Conservation (phyloP, 495 filamentous ascomycete species). For the Cryomyces antarcticus region DNA sequence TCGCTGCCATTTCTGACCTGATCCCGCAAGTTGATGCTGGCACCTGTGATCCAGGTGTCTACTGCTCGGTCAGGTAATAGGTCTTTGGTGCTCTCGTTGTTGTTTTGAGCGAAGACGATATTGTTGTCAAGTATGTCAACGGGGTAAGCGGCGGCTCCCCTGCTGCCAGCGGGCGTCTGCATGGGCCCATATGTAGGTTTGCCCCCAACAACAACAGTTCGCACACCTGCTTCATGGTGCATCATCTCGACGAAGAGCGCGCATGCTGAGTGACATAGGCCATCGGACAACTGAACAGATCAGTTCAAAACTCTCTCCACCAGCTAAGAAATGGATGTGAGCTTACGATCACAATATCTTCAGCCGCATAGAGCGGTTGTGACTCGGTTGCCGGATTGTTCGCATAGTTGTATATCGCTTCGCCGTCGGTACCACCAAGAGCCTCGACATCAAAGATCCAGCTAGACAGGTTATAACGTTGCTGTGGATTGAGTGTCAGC, state of each 20-base stretch:
- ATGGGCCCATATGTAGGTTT: slow-evolving; percentile 17
- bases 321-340: background rate
- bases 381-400: too few relatives aligned
- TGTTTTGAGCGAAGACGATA: background rate
- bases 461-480: slow-evolving; percentile 27
- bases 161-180: slow-evolving; percentile 15
- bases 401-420: too few relatives aligned
- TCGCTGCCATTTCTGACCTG: slow-evolving; percentile 13
- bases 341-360: slow-evolving; percentile 9
- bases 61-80: background rate
- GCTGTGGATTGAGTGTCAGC: background rate
- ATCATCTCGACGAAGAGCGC: slow-evolving; percentile 33
- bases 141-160: slow-evolving; percentile 7
- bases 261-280: slow-evolving; percentile 29
- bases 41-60: background rate
- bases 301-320: background rate
- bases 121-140: slow-evolving; percentile 12
- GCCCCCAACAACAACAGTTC: slow-evolving; percentile 29
- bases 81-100: background rate
- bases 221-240: slow-evolving; percentile 25
- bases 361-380: slow-evolving; percentile 4
- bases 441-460: too few relatives aligned
- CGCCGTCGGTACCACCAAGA: too few relatives aligned
- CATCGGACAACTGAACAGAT: slow-evolving; percentile 21
- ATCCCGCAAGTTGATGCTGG: slow-evolving; percentile 13